Percentiles rank a stretch among this genome's conserved stretches.
Evolutionary conservation across 225 moss, liverwort and hornwort genomes (phyloP).

Genomic region (Pleurozium schreberi): DNA sequence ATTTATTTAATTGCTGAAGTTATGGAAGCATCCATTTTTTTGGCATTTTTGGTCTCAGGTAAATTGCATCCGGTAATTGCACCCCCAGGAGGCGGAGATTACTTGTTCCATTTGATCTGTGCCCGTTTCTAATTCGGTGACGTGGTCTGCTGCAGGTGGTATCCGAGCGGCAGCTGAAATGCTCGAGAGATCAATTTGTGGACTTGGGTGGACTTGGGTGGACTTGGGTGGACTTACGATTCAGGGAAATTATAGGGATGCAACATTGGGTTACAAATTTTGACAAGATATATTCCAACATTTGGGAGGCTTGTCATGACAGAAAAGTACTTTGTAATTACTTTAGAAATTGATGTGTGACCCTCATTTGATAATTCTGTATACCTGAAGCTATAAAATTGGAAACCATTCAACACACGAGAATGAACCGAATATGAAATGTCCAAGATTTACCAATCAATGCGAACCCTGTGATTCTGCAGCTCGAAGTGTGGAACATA

Average conservation of each 20-base stretch:
- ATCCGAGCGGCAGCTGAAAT: not conserved
- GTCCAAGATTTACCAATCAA: not conserved
- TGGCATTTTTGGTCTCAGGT: not conserved
- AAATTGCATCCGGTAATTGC: not conserved
- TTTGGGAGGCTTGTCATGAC: not conserved
- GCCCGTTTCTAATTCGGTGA: not conserved
- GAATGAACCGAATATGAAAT: not conserved
- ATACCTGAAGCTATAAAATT: not conserved
- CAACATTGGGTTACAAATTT: not conserved
- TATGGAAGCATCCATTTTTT: not conserved
- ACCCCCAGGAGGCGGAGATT: not conserved
- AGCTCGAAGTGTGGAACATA: not conserved
- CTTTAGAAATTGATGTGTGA: not conserved
- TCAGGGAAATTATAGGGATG: not conserved
- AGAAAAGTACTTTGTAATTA: not conserved
- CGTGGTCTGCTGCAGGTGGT: not conserved
- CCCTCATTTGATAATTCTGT: not conserved
- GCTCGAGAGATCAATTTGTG: not conserved
- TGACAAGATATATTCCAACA: not conserved
- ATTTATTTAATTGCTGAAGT: not conserved
- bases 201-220: not conserved
- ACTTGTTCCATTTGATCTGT: not conserved
- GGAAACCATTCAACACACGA: not conserved
- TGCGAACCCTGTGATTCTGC: not conserved
- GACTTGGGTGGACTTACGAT: not conserved